These are phyloP conservation scores for Psilocybe sp. DNA, from an alignment of 768 basidiomycete genomes.

Conservation along the genomic window DNA sequence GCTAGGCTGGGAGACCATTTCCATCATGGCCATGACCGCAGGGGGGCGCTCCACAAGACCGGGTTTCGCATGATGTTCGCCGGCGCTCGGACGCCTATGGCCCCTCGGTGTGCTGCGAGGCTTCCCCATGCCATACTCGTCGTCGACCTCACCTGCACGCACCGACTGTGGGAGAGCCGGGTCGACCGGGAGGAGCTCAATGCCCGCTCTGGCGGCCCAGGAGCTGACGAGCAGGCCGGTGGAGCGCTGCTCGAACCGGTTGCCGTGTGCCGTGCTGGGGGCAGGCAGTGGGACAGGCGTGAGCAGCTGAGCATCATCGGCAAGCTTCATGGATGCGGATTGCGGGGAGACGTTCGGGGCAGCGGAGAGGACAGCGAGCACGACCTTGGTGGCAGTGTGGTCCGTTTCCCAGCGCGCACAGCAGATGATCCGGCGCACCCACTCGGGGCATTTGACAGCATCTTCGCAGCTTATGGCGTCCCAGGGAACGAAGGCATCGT, in stretches of 20 bases:
- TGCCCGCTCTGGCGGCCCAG: slow-evolving; percentile 67
- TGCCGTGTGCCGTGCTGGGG: slow-evolving; percentile 44
- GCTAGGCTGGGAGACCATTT: slow-evolving; percentile 67
- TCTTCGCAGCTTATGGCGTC: slow-evolving; percentile 62
- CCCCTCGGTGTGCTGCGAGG: slow-evolving; percentile 21
- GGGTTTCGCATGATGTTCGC: slow-evolving; percentile 19
- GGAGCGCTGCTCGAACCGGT: slow-evolving; percentile 64
- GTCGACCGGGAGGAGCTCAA: slow-evolving; percentile 55
- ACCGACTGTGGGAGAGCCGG: slow-evolving; percentile 33
- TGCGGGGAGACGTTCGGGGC: slow-evolving; percentile 33
- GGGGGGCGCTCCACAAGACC: slow-evolving; percentile 75
- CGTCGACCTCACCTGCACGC: slow-evolving; percentile 26
- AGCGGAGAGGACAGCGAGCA: slow-evolving; percentile 54
- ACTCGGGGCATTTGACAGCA: slow-evolving; percentile 59
- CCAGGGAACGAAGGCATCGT: slow-evolving; percentile 83
- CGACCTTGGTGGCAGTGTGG: slow-evolving; percentile 53
- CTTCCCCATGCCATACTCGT: slow-evolving; percentile 28
- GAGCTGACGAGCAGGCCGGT: slow-evolving; percentile 57
- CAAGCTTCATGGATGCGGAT: slow-evolving; percentile 24
- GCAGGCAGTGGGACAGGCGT: slow-evolving; percentile 68
- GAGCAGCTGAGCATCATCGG: slow-evolving; percentile 26
- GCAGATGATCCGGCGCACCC: slow-evolving; percentile 82
- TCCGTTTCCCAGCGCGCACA: slow-evolving; percentile 77
- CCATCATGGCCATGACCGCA: slow-evolving; percentile 82
- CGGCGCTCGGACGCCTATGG: slow-evolving; percentile 22